Evolutionary conservation across 2,329 filamentous ascomycete species (phyloP), one percentile per base, ranked within the genome.

Genomic region (Biscogniauxia marginata): DNA sequence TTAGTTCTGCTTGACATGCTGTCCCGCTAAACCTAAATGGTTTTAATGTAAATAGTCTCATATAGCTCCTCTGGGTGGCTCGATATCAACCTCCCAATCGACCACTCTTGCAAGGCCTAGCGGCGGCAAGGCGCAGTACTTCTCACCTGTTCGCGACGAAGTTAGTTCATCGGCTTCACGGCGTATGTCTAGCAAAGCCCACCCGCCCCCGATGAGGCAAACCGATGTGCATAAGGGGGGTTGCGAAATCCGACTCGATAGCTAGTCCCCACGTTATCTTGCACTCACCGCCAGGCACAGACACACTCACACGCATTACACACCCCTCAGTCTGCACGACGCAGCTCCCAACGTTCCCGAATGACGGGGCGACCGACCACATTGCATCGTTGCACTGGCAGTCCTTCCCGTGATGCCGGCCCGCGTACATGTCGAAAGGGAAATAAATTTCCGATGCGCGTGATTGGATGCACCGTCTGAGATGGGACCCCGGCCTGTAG

Each of bases 401-500:
- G 58, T 57, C 22, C 53, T 5, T 16, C 52, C 34, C 49, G 39
- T 45, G 25, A 50, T 21, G 20, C 49, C 46, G 19, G 20, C 50
- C 34, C 25, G 22, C 39, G 22, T 52, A 55, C 52, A 59, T 49
- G 51, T 30, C 22, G 49, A 48, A 23, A 11, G 46, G 30, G 30
- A 39, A 11, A 47, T 49, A 62, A 63, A 55, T 60, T 53, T 55
- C 59, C 64, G 63, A 63, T 13, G 22, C 48, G 44, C 47, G 39
- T 52, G 47, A 63, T 63, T 61, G 59, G 56, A 58, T 34, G 53
- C 53, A 53, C 54, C 53, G 46, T 59, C 54, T 62, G 53, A 65
- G 56, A 49, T 39, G 54, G 23, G 45, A 46, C 49, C 30, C 30
- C 30, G 53, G 34, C 34, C 34, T 60, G 59, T 54, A 34, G 25